phyloP scores from a whole-genome alignment of 2,329 filamentous ascomycete species.

The Aspergillus sp. region DNA sequence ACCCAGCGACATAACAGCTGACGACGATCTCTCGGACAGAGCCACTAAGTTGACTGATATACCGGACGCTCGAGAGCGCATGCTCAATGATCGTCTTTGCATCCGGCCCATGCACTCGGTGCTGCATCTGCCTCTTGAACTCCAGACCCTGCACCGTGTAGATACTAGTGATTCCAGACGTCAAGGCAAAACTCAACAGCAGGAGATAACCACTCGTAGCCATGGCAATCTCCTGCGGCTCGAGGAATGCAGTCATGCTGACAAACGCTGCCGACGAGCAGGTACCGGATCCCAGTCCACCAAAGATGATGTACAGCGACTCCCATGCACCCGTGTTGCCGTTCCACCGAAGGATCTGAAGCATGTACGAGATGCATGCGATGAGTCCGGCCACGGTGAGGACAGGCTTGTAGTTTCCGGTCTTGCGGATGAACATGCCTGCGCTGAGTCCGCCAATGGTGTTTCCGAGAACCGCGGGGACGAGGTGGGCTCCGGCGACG shows the following conservation, averaged over 20 bases:
- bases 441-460: slow-evolving; percentile 64
- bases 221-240: slow-evolving; percentile 53
- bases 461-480: slow-evolving; percentile 71
- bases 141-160: slow-evolving; percentile 44
- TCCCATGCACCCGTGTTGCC: slow-evolving; percentile 61
- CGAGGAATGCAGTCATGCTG: slow-evolving; percentile 53
- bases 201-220: slow-evolving; percentile 56
- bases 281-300: slow-evolving; percentile 58
- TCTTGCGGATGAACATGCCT: slow-evolving; percentile 61
- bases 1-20: slow-evolving; percentile 15
- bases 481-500: slow-evolving; percentile 62
- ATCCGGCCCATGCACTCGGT: slow-evolving; percentile 35
- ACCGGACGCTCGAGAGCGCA: slow-evolving; percentile 17
- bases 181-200: slow-evolving; percentile 48
- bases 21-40: slow-evolving; percentile 16
- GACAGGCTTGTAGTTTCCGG: slow-evolving; percentile 63
- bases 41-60: slow-evolving; percentile 14
- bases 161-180: slow-evolving; percentile 44
- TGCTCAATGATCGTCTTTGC: slow-evolving; percentile 24
- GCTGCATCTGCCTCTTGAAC: slow-evolving; percentile 38
- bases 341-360: slow-evolving; percentile 62
- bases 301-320: slow-evolving; percentile 64
- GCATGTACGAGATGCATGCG: slow-evolving; percentile 55
- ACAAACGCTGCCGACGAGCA: slow-evolving; percentile 55
- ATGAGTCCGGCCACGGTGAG: slow-evolving; percentile 57